Evolutionary conservation across 164 flowering plant genomes (phyloP), one percentile per base, ranked within the genome.

Genomic region (Aristolochia fimbriata): DNA sequence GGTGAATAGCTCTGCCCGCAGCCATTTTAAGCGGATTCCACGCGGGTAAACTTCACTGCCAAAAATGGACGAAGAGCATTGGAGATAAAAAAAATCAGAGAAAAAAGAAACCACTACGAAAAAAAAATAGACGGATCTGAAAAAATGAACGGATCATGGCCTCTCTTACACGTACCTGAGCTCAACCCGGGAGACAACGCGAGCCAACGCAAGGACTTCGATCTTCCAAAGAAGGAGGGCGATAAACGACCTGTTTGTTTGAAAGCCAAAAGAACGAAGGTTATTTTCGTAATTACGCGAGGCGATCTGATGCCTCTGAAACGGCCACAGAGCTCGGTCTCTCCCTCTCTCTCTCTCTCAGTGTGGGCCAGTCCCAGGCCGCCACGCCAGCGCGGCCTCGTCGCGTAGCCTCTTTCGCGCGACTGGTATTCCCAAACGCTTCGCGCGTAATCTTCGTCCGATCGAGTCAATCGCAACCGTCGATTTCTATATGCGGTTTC

Each of bases 1-100:
- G 74, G 14, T 59, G 55, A 70, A 70, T 66, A 63, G 67, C 70
- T 70, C 67, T 70, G n/a, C 74, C 67, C 17, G 67, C 16, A 53
- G 70, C 67, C 74, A 70, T 66, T 60, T 19, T n/a, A 57, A 48
- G n/a, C 30, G 27, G 27, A 52, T 52, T 27, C 5, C 15, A 1
- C 56, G 31, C 56, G 30, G 5, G 30, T 9, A 1, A 24, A 16
- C 56, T 27, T 23, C 12, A 14, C 56, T 52, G 56, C 22, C 6
- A 49, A 49, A n/a, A 11, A 27, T 3, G 30, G 23, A 22, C 12
- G 30, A 22, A 22, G 15, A 52, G 23, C 0, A 2, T 9, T 6
- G 30, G 15, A 11, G 14, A 52, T 22, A 23, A 49, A 21, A 49
- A 21, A 15, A 17, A 1, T 49, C 6, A 15, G 22, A 49, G 19